phyloP scores from a whole-genome alignment of 2,329 filamentous ascomycete species.

The Chalara sp. region DNA sequence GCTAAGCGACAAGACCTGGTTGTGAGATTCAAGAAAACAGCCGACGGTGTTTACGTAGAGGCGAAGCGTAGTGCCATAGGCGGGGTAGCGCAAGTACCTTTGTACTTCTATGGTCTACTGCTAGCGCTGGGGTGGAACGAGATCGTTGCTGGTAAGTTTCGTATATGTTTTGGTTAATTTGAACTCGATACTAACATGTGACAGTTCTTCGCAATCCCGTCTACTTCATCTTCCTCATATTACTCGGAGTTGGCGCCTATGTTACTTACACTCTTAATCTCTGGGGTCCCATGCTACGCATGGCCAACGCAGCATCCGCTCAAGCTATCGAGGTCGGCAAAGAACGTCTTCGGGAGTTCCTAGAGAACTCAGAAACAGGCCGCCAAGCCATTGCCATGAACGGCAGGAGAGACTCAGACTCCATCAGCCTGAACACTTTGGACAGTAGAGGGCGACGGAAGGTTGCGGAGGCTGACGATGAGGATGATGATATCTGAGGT shows the following conservation, averaged over 20 bases:
- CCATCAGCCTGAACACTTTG: conserved; percentile 52
- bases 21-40: conserved; percentile 95
- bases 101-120: conserved; percentile 89
- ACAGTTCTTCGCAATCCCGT: conserved; percentile 87
- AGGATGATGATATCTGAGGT: conserved; percentile 30
- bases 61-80: conserved; percentile 96
- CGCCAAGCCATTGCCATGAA: conserved; percentile 77
- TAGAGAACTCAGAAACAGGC: conserved; percentile 80
- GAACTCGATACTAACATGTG: conserved; percentile 5
- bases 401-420: conserved; percentile 37
- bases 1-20: conserved; percentile 85
- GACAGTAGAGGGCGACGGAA: conserved; percentile 53
- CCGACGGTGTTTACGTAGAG: conserved; percentile 95
- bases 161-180: neutral
- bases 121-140: conserved; percentile 98
- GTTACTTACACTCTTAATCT: conserved; percentile 91
- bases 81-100: conserved; percentile 84
- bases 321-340: conserved; percentile 91
- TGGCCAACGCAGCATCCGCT: conserved; percentile 79
- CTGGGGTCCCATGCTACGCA: conserved; percentile 91
- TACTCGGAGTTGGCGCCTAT: conserved; percentile 72
- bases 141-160: conserved; percentile 74
- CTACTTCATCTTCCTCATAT: conserved; percentile 82
- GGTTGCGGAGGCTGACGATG: conserved; percentile 48
- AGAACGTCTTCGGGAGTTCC: conserved; percentile 81